phyloP scores from a whole-genome alignment of 2,329 filamentous ascomycete genomes.

The Xylariaceae sp. region DNA sequence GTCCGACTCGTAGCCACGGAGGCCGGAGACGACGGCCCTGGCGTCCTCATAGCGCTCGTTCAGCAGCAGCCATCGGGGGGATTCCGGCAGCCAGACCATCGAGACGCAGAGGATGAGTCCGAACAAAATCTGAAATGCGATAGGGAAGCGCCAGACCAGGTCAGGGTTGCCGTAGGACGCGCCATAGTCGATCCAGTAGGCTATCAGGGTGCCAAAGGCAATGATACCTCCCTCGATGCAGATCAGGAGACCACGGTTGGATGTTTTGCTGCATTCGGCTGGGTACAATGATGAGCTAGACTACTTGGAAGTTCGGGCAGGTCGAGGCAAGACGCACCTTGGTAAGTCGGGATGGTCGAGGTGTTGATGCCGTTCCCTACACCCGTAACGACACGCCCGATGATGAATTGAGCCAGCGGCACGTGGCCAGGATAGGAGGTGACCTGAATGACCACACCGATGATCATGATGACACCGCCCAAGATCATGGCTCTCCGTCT shows the following conservation, averaged over 20 bases:
- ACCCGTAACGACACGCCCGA: constrained; percentile 43
- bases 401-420: constrained; percentile 37
- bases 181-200: constrained; percentile 47
- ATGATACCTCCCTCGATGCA: constrained; percentile 39
- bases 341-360: constrained; percentile 38
- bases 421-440: constrained; percentile 22
- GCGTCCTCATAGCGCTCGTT: constrained; percentile 40
- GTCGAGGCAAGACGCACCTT: constrained; percentile 26
- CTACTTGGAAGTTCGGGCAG: no score
- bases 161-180: constrained; percentile 33
- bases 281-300: no score
- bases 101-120: constrained; percentile 32
- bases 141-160: constrained; percentile 48
- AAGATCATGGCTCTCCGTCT: constrained; percentile 47
- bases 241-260: constrained; percentile 34
- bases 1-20: constrained; percentile 37
- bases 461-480: constrained; percentile 47
- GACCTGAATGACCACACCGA: constrained; percentile 49
- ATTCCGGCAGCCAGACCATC: constrained; percentile 40
- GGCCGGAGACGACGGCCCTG: constrained; percentile 23
- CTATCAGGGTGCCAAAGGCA: constrained; percentile 35
- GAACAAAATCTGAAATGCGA: constrained; percentile 41
- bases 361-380: constrained; percentile 46
- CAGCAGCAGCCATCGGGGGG: constrained; percentile 37
- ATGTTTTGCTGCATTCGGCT: constrained; percentile 37